A percentile compares a stretch with the other conserved stretches of the same genome.
Conservation (phyloP, 768 basidiomycete species). For the Sistotremastrum niveocremeum region DNA sequence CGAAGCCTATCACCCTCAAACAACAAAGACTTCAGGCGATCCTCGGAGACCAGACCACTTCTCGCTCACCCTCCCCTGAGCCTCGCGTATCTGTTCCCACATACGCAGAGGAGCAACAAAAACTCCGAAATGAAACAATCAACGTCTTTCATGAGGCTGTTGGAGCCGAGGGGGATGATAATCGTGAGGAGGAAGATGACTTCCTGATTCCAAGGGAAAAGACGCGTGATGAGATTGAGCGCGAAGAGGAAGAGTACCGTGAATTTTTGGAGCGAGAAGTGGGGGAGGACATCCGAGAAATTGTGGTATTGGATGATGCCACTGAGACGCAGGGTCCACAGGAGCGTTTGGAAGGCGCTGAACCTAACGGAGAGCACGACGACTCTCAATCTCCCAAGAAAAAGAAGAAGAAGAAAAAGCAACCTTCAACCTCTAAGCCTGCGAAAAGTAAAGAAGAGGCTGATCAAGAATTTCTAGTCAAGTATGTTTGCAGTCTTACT, state of each 20-base stretch:
- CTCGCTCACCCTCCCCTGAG: conserved; percentile 43
- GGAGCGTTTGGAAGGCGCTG: conserved; percentile 16
- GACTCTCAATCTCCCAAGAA: conserved; percentile 19
- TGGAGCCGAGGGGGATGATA: conserved; percentile 16
- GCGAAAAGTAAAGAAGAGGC: conserved; percentile 38
- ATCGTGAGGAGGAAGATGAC: conserved; percentile 44
- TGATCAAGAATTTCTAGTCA: conserved; percentile 82
- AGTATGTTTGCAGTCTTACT: conserved; percentile 37
- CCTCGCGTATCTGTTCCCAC: conserved; percentile 34
- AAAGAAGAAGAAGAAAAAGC: conserved; percentile 13
- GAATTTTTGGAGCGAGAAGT: conserved; percentile 72
- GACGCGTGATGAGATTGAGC: conserved; percentile 60
- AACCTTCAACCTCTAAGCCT: conserved; percentile 13
- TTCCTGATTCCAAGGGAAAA: conserved; percentile 64
- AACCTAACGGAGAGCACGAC: conserved; percentile 16
- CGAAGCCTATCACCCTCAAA: conserved; percentile 64
- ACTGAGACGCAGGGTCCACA: conserved; percentile 5
- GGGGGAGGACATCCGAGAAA: conserved; percentile 53
- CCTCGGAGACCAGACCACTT: conserved; percentile 29
- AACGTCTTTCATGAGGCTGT: conserved; percentile 57
- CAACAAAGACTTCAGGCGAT: conserved; percentile 55
- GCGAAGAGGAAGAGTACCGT: conserved; percentile 78
- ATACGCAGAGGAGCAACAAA: conserved; percentile 64
- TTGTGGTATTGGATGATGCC: conserved; percentile 44
- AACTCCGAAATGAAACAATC: conserved; percentile 69